Conservation (phyloP, 306 rosid genomes). For the Acacia acuminata region DNA sequence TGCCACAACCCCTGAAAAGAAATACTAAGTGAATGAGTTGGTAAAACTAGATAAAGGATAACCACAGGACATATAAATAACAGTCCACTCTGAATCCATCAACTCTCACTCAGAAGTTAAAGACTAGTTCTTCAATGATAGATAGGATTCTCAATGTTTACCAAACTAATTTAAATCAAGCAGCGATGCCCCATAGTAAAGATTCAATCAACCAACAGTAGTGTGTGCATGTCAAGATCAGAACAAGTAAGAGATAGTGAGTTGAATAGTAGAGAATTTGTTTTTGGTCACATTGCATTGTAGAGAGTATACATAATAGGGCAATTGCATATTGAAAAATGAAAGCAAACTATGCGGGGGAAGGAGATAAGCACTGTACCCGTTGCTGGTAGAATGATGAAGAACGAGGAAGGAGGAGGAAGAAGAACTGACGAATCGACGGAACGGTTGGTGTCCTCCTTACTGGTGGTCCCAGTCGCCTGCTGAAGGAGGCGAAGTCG, state of each 20-base stretch:
- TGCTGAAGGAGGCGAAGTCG: too few relatives aligned
- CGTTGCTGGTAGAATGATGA: not conserved
- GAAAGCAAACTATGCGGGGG: not conserved
- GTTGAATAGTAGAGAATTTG: too few relatives aligned
- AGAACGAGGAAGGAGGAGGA: not conserved
- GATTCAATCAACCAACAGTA: not conserved
- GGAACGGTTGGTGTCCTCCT: too few relatives aligned
- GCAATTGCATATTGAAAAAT: too few relatives aligned
- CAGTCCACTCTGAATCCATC: not conserved
- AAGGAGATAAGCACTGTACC: not conserved
- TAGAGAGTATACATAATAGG: too few relatives aligned
- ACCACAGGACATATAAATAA: not conserved
- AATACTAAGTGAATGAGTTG: not conserved
- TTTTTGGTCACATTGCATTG: too few relatives aligned
- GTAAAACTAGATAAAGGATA: not conserved
- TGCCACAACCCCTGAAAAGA: not conserved
- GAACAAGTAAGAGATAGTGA: not conserved
- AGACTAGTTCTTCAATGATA: not conserved
- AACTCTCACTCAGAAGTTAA: not conserved
- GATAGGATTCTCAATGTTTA: not conserved
- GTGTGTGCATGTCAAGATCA: not conserved
- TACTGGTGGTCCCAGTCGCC: too few relatives aligned
- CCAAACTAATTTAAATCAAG: not conserved
- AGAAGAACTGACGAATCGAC: not conserved
- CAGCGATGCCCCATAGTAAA: not conserved